Percentiles rank a stretch among this genome's conserved stretches.
phyloP scores from a whole-genome alignment of 495 filamentous ascomycete species.

The Talaromyces proteolyticus region DNA sequence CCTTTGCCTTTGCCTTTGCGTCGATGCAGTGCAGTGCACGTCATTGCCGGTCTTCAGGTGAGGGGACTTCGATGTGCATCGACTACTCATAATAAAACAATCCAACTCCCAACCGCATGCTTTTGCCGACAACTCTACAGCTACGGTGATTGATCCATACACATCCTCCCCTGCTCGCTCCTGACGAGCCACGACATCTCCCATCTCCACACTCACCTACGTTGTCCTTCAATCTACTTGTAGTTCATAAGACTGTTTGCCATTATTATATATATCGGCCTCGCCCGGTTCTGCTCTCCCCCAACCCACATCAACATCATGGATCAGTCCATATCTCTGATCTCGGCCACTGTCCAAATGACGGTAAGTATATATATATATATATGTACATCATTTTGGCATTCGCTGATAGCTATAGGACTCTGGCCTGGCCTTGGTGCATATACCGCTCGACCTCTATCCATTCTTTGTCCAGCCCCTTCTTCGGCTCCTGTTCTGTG shows the following conservation, averaged over 20 bases:
- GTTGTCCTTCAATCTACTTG: background rate
- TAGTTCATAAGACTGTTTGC: background rate
- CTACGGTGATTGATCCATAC: background rate
- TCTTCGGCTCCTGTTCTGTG: constrained; percentile 73
- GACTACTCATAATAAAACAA: too few relatives aligned
- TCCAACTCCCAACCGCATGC: too few relatives aligned
- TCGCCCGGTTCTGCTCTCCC: background rate
- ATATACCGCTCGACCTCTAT: constrained; percentile 83
- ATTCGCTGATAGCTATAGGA: too few relatives aligned
- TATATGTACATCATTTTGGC: too few relatives aligned
- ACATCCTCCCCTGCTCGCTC: background rate
- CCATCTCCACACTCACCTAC: background rate
- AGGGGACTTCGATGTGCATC: too few relatives aligned
- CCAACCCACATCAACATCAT: constrained; percentile 16
- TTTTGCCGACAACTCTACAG: background rate
- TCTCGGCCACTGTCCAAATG: constrained; percentile 51
- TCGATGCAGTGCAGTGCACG: too few relatives aligned
- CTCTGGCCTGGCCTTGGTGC: constrained; percentile 78
- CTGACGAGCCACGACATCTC: constrained; percentile 4
- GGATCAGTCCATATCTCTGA: constrained; percentile 42
- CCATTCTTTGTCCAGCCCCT: constrained; percentile 77
- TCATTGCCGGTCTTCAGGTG: too few relatives aligned
- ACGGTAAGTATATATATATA: constrained; percentile 48
- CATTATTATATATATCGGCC: background rate
- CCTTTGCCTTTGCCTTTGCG: too few relatives aligned